A percentile compares a stretch with the other conserved stretches of the same genome.
These are phyloP conservation scores for Erythrophleum fordii DNA, from an alignment of 306 rosid genomes.

Conservation along the genomic window DNA sequence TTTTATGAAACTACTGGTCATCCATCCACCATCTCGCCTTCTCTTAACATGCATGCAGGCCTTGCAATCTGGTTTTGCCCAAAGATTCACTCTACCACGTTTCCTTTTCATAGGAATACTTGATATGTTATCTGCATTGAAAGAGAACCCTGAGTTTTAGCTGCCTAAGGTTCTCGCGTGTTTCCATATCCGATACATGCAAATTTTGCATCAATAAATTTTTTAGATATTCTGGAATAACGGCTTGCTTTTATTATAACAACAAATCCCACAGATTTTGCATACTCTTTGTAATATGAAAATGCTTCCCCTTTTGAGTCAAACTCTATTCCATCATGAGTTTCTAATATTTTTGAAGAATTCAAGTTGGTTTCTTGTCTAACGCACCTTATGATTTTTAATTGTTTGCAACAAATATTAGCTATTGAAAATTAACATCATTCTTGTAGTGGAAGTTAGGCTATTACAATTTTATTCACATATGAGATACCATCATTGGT, in stretches of 20 bases:
- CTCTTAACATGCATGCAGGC: conserved; percentile 89
- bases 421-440: too few relatives aligned
- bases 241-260: conserved; percentile 83
- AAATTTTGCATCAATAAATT: conserved; percentile 86
- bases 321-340: conserved; percentile 79
- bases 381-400: too few relatives aligned
- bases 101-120: conserved; percentile 40
- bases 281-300: conserved; percentile 80
- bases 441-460: too few relatives aligned
- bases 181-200: conserved; percentile 81
- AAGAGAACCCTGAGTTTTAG: conserved; percentile 11
- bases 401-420: too few relatives aligned
- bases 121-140: conserved; percentile 46
- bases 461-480: too few relatives aligned
- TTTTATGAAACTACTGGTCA: conserved; percentile 70
- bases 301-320: conserved; percentile 78
- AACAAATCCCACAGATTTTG: conserved; percentile 78
- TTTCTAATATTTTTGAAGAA: conserved; percentile 55
- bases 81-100: conserved; percentile 28
- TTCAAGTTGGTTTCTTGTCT: conserved; percentile 63
- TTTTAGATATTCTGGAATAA: conserved; percentile 74
- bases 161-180: conserved; percentile 63
- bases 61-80: conserved; percentile 84
- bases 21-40: conserved; percentile 76
- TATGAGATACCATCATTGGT: too few relatives aligned